Conservation (phyloP, 371 early-diverging fungal genomes). For the Actinomucor elegans region DNA sequence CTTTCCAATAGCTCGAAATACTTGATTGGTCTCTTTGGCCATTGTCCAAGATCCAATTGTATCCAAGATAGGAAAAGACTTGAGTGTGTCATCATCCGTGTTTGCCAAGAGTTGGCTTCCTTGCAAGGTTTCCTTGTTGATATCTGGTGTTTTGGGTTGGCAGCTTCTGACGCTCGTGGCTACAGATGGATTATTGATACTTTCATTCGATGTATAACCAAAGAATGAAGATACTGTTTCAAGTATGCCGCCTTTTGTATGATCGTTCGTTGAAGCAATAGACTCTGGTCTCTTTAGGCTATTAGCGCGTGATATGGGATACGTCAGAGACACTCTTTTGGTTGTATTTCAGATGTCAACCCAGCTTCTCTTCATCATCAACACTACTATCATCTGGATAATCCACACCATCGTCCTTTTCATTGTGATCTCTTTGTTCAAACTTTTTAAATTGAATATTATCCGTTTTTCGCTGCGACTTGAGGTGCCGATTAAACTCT, state of each 20-base stretch:
- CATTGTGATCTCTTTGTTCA: constrained; percentile 17
- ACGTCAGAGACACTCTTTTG: constrained; percentile 14
- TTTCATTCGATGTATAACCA: constrained; percentile 1
- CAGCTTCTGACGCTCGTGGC: too few species aligned
- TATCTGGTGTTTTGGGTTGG: background rate
- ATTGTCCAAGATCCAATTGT: constrained; percentile 50
- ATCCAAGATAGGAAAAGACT: constrained; percentile 33
- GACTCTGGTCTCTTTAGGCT: background rate
- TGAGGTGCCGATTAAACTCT: constrained; percentile 27
- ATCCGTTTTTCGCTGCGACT: constrained; percentile 23
- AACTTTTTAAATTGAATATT: constrained; percentile 29
- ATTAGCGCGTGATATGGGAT: constrained; percentile 12
- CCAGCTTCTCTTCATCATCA: constrained; percentile 1
- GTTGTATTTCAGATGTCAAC: too few species aligned
- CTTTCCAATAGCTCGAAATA: constrained; percentile 64
- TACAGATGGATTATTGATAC: background rate
- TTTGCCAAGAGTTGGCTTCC: constrained; percentile 6
- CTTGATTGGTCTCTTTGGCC: constrained; percentile 63
- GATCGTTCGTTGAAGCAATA: background rate
- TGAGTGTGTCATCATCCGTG: constrained; percentile 28
- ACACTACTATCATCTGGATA: constrained; percentile 19
- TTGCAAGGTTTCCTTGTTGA: constrained; percentile 7
- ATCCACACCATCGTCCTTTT: constrained; percentile 9
- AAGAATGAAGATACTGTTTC: constrained; percentile 11
- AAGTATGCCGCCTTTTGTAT: constrained; percentile 1